These are phyloP conservation scores for Suillus weaverae DNA, from an alignment of 768 basidiomycete species.

Conservation along the genomic window DNA sequence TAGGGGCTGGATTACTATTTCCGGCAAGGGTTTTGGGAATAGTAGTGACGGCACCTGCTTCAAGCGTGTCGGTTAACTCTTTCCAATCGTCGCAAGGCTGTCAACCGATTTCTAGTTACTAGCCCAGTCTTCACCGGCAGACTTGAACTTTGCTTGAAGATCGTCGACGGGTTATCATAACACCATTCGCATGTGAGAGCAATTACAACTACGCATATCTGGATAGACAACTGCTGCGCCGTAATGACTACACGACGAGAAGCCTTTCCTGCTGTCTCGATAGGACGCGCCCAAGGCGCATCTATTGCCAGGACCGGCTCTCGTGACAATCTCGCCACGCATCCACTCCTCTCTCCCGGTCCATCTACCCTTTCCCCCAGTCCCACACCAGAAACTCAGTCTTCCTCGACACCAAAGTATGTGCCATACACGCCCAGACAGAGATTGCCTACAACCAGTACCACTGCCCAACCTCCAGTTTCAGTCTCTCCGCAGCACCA, in stretches of 20 bases:
- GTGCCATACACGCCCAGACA: conserved; percentile 79
- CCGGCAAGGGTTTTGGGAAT: neutral
- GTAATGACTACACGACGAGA: conserved; percentile 40
- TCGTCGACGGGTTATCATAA: neutral
- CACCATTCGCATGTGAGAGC: neutral
- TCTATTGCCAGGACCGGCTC: conserved; percentile 44
- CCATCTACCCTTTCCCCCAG: conserved; percentile 28
- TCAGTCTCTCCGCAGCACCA: conserved; percentile 42
- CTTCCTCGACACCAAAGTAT: conserved; percentile 48
- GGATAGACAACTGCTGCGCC: neutral
- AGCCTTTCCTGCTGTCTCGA: conserved; percentile 53
- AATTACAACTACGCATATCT: neutral
- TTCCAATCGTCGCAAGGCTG: neutral
- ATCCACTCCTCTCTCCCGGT: conserved; percentile 61
- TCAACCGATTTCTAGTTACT: neutral
- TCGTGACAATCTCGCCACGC: conserved; percentile 58
- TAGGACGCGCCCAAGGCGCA: conserved; percentile 50
- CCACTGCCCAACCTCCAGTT: conserved; percentile 40
- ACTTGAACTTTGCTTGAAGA: neutral
- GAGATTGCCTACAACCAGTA: conserved; percentile 49
- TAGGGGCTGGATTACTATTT: neutral
- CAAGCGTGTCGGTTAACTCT: neutral
- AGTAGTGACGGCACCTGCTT: neutral
- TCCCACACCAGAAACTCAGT: conserved; percentile 22
- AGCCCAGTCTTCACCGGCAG: neutral